Evolutionary conservation across 176 grass and related monocot species (phyloP), one percentile per base, ranked within the genome.

Genomic region (Rhipidocladum racemiflorum): DNA sequence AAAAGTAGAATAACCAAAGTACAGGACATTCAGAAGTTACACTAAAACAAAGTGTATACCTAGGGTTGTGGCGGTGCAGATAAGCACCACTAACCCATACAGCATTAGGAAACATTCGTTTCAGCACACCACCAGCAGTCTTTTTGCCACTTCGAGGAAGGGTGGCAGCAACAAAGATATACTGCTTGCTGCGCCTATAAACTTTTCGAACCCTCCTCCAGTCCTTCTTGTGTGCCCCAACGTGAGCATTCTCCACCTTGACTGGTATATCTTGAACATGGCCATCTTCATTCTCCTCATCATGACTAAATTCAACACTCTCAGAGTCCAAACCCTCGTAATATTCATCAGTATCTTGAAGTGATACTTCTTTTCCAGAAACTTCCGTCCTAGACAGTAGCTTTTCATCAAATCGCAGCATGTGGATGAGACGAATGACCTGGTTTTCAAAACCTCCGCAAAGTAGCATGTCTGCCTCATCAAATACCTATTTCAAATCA

Each of bases 401-500:
- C 46, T 98, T 98, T 87, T 95, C 96, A 70, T 93, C 96, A 93
- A 93, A 98, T 45, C 92, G 87, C 55, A 98, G 80, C 96, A 98
- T 95, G 86, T 98, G 80, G 76, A 95, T 95, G 29, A 98, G 85
- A 63, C 89, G 91, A 85, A 98, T 98, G 70, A 98, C 74, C 83
- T 94, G 89, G 28, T 93, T 93, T 83, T 98, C 88, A 75, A 98
- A 98, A 75, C 95, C 93, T 79, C 96, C 96, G 69, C 92, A 98
- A 23, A 98, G 92, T 88, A 98, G 90, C 92, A 98, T 98, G 76
- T 98, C 92, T 75, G 92, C 96, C 87, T 98, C 96, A 84, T 98
- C 96, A 88, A 98, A 95, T 24, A 98, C 95, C 92, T 98, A 77
- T 84, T 77, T 74, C 39, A 86, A 77, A 88, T 9, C 63, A 78